Base-by-base conservation (phyloP, 305 asterid species). In the Fraxinus paxiana region DNA sequence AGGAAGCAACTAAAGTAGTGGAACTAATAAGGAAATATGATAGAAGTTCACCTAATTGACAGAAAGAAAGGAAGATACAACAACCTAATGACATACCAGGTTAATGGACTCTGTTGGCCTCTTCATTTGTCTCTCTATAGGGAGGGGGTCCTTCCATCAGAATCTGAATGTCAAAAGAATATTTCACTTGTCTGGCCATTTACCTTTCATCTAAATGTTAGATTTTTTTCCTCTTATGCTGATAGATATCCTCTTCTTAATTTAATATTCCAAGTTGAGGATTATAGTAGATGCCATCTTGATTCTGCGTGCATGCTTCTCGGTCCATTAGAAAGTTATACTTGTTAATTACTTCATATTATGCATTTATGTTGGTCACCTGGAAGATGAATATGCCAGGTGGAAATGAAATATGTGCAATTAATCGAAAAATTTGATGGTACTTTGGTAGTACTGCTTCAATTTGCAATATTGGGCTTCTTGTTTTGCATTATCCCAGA, bases 261-360 rank as follows among this genome's bases (percentile, higher is more conserved):
- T 75, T 71, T 51, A 48, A 65, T 26, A 46, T 28, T 73, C 67
- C 75, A 41, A 75, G 78, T 75, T 67, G 71, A 77, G 80, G 72
- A 54, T 56, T 22, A 26, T 61, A 35, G 6, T 30, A 46, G 38
- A 74, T 75, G 26, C 77, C 65, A 73, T 76, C 77, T 51, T 70
- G 82, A 76, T 48, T 22, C 56, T 41, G 33, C 34, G 38, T 67
- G 70, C 43, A 22, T 22, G 76, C 33, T 56, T 84, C 51, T 77
- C 8, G 51, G 33, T 48, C 80, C 5, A 20, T 69, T 77, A n/a
- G 35, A 73, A 72, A 76, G 56, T 81, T 2, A 22, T 48, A 41
- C 8, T 18, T 28, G 74, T 69, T 69, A 69, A 30, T 69, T 28
- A 12, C 41, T 30, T 69, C 13, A 69, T 28, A 69, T 28, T 31